Conservation (phyloP, 257 asterid genomes). For the Solanum lycopersicoides region DNA sequence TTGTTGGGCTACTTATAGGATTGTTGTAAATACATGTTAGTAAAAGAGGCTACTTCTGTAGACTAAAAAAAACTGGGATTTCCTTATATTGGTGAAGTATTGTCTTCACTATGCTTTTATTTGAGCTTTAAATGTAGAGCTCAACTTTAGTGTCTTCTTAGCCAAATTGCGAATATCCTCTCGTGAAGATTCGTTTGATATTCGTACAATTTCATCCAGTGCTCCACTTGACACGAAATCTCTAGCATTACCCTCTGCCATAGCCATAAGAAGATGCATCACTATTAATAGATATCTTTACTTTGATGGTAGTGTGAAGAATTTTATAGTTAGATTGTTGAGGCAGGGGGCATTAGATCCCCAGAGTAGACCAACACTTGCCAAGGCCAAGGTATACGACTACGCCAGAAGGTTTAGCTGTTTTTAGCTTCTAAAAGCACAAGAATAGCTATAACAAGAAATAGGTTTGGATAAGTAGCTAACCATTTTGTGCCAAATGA, state of each 20-base stretch:
- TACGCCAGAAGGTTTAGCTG: not conserved
- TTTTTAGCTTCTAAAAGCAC: not conserved
- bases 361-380: not conserved
- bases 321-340: not conserved
- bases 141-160: constrained; percentile 54
- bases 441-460: not conserved
- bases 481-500: constrained; percentile 96
- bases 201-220: constrained; percentile 45
- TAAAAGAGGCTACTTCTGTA: not conserved
- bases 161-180: constrained; percentile 93
- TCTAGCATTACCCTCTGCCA: constrained; percentile 61
- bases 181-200: constrained; percentile 59
- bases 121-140: constrained; percentile 38
- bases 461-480: not conserved
- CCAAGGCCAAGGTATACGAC: not conserved
- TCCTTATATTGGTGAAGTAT: not conserved
- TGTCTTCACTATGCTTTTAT: constrained; percentile 11
- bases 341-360: not conserved
- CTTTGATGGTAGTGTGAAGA: not conserved
- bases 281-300: not conserved
- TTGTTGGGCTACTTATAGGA: not conserved
- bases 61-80: not conserved
- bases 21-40: not conserved
- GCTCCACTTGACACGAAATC: constrained; percentile 62
- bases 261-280: not conserved